Base-by-base conservation (phyloP, 306 rosid genomes). In the Rosa rugosa region DNA sequence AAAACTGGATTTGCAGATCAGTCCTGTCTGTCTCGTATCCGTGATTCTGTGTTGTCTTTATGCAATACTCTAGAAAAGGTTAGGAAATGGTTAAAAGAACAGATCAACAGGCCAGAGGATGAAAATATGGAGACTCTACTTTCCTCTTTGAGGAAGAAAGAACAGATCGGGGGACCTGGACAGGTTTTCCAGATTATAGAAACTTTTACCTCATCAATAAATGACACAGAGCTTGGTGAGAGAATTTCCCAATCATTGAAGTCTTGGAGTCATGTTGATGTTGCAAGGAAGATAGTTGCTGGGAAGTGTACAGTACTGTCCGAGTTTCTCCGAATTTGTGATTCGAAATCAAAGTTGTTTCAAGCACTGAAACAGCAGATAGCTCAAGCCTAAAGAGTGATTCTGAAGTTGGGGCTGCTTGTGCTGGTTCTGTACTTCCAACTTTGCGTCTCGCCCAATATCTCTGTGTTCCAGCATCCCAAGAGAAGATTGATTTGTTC, bases 191-290 rank as follows among this genome's bases (percentile, higher is more conserved):
- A 63, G 79, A 80, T 77, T 23, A 80, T 96, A 60, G 90, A 86
- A 76, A 81, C 92, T 17, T 84, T 69, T 46, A 69, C 77, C 57
- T 89, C 87, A 65, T 84, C 93, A 70, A 56, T 71, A 67, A 68
- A 82, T 80, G 88, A 80, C 5, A 49, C 17, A 1, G 93, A 93
- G 41, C 68, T 90, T 11, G 96, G 99, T 36, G 92, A 87, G 63
- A 81, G 76, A 12, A 88, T 91, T 69, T 78, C 88, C 57, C 90
- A 76, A 69, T 88, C 97, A 73, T 75, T 96, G 44, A 87, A 85
- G 81, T 86, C 92, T 69, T 96, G 99, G 99, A 88, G 77, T 79
- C 84, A 88, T 27, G 88, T 85, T 27, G 93, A 96, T 44, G 93
- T 89, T 22, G 91, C 90, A 31, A 87, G 96, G 77, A 96, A 93